Conservation (phyloP, 495 filamentous ascomycete genomes). For the Penicillium malachiteum region DNA sequence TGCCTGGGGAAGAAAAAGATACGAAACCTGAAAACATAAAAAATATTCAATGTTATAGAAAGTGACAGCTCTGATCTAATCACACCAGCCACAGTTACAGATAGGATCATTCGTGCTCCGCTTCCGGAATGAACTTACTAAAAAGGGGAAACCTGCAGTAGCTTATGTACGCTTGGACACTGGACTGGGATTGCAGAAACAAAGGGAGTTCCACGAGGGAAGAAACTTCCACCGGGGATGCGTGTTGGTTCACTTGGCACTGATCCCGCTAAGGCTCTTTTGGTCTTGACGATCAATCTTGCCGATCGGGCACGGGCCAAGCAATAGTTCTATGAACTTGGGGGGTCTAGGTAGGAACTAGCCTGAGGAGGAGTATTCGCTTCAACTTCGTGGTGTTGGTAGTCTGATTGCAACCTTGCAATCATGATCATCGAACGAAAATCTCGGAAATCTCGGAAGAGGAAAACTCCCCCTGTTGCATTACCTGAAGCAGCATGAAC, state of each 20-base stretch:
- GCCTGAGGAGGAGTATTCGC: too few relatives aligned
- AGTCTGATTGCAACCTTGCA: too few relatives aligned
- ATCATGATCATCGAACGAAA: too few relatives aligned
- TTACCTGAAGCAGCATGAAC: too few relatives aligned
- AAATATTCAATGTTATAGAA: not conserved
- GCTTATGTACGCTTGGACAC: slow-evolving; percentile 11
- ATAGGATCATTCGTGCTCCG: not conserved
- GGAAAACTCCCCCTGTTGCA: too few relatives aligned
- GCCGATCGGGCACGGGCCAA: slow-evolving; percentile 22
- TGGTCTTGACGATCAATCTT: slow-evolving; percentile 13
- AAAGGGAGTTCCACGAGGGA: slow-evolving; percentile 13
- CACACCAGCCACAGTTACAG: slow-evolving; percentile 12
- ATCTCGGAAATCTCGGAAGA: too few relatives aligned
- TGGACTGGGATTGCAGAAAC: slow-evolving; percentile 3
- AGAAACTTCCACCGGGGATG: slow-evolving; percentile 15
- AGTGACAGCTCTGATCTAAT: slow-evolving; percentile 3
- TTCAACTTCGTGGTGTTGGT: too few relatives aligned
- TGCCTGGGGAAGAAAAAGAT: slow-evolving; percentile 10
- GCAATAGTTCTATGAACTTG: slow-evolving; percentile 14
- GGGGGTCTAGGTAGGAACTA: not conserved
- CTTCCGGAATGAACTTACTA: not conserved
- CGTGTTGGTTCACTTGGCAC: slow-evolving; percentile 7
- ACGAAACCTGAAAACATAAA: not conserved
- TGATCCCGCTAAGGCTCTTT: slow-evolving; percentile 5
- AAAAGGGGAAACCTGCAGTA: not conserved